Evolutionary conservation across 2,329 filamentous ascomycete species (phyloP), one percentile per base, ranked within the genome.

Genomic region (Xylariaceae sp.): DNA sequence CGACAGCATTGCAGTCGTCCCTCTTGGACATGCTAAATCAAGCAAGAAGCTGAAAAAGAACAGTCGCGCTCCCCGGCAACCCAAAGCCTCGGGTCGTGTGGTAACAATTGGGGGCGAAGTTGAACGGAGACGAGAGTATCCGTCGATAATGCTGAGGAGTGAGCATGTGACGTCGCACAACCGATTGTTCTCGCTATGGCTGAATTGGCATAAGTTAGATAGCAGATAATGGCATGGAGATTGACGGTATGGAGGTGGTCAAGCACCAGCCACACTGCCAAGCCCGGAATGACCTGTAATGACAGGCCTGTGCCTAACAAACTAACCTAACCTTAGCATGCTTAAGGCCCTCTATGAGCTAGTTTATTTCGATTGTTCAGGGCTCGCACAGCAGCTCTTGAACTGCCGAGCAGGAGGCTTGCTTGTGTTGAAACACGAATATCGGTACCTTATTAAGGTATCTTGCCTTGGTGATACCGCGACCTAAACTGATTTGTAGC

Each of bases 21-120:
- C 37, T 41, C 55, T 55, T 52, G 55, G 65, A 66, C 65, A 67
- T 67, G 32, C 63, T 66, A 49, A 50, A 52, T 24, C 37, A 46
- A 43, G 35, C 21, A 48, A 24, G 39, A 33, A 33, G 47, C 32
- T 16, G n/a, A 35, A 18, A 15, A 24, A 10, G 8, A 27, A 35
- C 33, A 33, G 16, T 51, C 41, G 35, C 45, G 30, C 26, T 37
- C 47, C 48, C 40, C 36, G 37, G n/a, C 32, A 27, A 18, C 33
- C 20, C 40, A 11, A 23, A 36, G 16, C 30, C 23, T 40, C 27
- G 47, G 41, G 21, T 24, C 27, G 24, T 24, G n/a, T 36, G 35
- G 24, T 35, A n/a, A 36, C 45, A 50, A 35, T 29, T 32, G 43
- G 40, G 15, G 40, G 41, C 32, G n/a, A 16, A 43, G n/a, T n/a